Conservation (phyloP, 2,329 filamentous ascomycete genomes). For the Ophiostoma himal-ulmi region DNA sequence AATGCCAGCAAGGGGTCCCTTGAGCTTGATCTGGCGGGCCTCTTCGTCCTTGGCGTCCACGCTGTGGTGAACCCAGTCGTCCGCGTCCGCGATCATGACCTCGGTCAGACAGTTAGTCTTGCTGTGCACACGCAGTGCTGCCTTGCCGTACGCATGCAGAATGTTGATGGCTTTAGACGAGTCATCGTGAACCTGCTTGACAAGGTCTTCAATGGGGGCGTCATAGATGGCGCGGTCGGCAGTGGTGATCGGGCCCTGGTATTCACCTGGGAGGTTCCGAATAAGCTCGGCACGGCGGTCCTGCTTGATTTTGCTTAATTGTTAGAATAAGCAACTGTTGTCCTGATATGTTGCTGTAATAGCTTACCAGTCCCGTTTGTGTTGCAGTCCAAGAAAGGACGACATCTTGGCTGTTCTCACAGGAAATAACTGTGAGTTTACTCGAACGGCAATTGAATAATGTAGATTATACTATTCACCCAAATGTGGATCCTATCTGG, state of each 20-base stretch:
- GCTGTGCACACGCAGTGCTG: constrained; percentile 73
- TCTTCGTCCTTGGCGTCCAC: constrained; percentile 28
- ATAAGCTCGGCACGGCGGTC: constrained; percentile 66
- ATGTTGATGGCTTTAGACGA: constrained; percentile 62
- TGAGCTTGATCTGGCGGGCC: constrained; percentile 56
- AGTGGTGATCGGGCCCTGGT: constrained; percentile 59
- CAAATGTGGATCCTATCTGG: neutral
- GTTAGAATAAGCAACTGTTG: neutral
- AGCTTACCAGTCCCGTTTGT: constrained; percentile 25
- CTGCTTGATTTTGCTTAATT: constrained; percentile 71
- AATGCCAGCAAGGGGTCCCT: constrained; percentile 43
- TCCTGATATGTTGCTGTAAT: neutral
- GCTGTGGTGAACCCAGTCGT: constrained; percentile 56
- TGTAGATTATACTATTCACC: neutral
- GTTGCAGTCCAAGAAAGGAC: constrained; percentile 24
- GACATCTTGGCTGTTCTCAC: constrained; percentile 16
- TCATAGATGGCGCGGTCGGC: constrained; percentile 62
- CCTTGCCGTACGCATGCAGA: constrained; percentile 80
- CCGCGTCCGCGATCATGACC: constrained; percentile 71
- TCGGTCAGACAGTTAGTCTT: constrained; percentile 90
- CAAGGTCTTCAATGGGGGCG: constrained; percentile 70
- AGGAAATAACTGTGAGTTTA: neutral
- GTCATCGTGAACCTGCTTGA: constrained; percentile 69
- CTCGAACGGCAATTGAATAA: neutral
- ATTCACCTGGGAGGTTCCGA: constrained; percentile 53